A percentile compares a stretch with the other conserved stretches of the same genome.
Evolutionary conservation across 148 eudicot species (phyloP).

Genomic region (Suaeda aralocaspica): DNA sequence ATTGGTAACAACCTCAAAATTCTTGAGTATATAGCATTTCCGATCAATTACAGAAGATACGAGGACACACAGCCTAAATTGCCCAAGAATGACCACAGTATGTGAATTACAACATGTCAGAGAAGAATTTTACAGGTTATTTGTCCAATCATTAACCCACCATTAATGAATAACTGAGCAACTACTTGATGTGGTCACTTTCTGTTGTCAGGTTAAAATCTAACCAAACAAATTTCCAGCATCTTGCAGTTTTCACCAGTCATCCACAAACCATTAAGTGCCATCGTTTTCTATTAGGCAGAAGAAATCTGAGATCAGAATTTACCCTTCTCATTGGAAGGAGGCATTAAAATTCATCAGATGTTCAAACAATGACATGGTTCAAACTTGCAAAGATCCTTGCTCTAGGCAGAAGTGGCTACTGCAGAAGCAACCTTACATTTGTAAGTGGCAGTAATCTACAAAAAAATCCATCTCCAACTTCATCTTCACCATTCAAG

Average conservation of each 20-base stretch:
- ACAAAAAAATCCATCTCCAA: slow-evolving; percentile 9
- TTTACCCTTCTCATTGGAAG: not conserved
- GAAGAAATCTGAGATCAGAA: not conserved
- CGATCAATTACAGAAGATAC: not conserved
- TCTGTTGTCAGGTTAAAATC: not conserved
- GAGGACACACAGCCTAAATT: not conserved
- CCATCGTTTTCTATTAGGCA: not conserved
- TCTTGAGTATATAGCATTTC: not conserved
- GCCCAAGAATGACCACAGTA: slow-evolving; percentile 3
- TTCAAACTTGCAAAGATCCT: slow-evolving; percentile 8
- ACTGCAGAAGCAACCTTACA: slow-evolving; percentile 5
- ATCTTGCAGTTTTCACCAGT: not conserved
- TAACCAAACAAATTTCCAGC: slow-evolving; percentile 4
- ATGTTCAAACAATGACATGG: not conserved
- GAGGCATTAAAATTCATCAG: not conserved
- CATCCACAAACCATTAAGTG: not conserved
- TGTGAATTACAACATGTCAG: not conserved
- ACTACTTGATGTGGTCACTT: slow-evolving; percentile 3
- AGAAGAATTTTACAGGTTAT: not conserved
- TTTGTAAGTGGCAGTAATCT: not conserved
- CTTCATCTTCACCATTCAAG: not conserved
- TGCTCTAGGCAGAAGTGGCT: not conserved
- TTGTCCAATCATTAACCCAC: not conserved
- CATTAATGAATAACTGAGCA: not conserved
- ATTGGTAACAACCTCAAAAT: not conserved